phyloP scores from a whole-genome alignment of 73 alveolate species.

The Uronychia setigera region DNA sequence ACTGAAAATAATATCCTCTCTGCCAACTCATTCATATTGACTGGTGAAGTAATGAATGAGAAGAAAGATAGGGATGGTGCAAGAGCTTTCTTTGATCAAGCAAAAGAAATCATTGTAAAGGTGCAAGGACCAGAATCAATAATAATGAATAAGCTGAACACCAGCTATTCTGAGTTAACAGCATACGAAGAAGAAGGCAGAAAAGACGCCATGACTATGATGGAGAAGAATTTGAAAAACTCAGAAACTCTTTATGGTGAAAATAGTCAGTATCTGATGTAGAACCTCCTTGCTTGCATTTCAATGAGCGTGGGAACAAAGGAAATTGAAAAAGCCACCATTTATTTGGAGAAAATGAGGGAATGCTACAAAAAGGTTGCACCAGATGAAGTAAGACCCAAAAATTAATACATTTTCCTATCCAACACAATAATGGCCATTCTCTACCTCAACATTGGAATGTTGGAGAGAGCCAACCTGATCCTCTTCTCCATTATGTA shows the following conservation, averaged over 20 bases:
- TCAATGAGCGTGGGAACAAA: slow-evolving; percentile 5
- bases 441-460: slow-evolving; percentile 5
- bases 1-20: not conserved
- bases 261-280: not conserved
- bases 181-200: slow-evolving; percentile 19
- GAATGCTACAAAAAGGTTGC: slow-evolving; percentile 8
- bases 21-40: not conserved
- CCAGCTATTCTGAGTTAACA: not conserved
- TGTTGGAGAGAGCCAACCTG: slow-evolving; percentile 7
- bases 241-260: slow-evolving; percentile 12
- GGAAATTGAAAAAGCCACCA: not conserved
- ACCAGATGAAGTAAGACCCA: slow-evolving; percentile 6
- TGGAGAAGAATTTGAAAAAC: not conserved
- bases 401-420: slow-evolving; percentile 23
- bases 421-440: slow-evolving; percentile 13
- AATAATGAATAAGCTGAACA: not conserved
- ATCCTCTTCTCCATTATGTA: not conserved
- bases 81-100: slow-evolving; percentile 8
- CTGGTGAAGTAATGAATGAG: not conserved
- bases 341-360: not conserved
- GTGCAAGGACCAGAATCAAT: not conserved
- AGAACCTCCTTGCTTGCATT: slow-evolving; percentile 5
- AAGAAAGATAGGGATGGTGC: slow-evolving; percentile 6
- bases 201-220: not conserved
- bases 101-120: slow-evolving; percentile 15